These are phyloP conservation scores for Coniferiporia sulphurascens DNA, from an alignment of 1,284 basidiomycete species.

Conservation along the genomic window DNA sequence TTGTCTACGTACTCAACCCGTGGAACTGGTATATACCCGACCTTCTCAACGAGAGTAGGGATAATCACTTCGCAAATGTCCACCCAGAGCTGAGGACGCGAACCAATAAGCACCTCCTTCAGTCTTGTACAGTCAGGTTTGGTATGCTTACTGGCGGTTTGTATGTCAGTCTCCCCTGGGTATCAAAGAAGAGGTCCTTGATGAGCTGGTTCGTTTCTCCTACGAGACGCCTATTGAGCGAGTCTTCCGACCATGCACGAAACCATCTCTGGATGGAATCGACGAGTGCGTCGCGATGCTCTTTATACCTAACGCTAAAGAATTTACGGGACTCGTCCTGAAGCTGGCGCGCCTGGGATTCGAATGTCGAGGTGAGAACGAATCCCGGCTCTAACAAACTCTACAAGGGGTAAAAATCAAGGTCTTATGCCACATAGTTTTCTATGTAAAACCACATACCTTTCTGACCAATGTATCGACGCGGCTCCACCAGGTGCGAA, in stretches of 20 bases:
- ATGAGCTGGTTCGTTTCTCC: conserved; percentile 82
- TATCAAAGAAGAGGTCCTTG: conserved; percentile 72
- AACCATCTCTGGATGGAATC: conserved; percentile 72
- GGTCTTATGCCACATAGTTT: not conserved
- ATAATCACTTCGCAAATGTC: conserved; percentile 45
- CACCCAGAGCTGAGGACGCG: conserved; percentile 17
- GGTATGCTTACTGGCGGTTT: conserved; percentile 46
- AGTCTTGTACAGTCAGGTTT: too few relatives aligned
- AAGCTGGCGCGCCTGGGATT: conserved; percentile 55
- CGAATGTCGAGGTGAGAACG: conserved; percentile 77
- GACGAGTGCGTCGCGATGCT: conserved; percentile 81
- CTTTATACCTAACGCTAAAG: conserved; percentile 82
- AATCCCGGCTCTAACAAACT: conserved; percentile 82
- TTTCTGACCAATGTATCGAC: conserved; percentile 66
- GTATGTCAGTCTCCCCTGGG: conserved; percentile 82
- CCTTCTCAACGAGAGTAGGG: conserved; percentile 39
- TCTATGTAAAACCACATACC: conserved; percentile 29
- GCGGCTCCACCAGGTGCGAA: conserved; percentile 72
- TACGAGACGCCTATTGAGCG: conserved; percentile 75
- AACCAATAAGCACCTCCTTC: not conserved
- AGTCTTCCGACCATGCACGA: conserved; percentile 80
- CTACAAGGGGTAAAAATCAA: not conserved
- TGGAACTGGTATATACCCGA: conserved; percentile 52
- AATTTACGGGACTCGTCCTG: conserved; percentile 70
- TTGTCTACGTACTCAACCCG: conserved; percentile 46